Percentiles rank a stretch among this genome's conserved stretches.
These are phyloP conservation scores for Aquilaria yunnanensis DNA, from an alignment of 345 rosid species.

Conservation along the genomic window DNA sequence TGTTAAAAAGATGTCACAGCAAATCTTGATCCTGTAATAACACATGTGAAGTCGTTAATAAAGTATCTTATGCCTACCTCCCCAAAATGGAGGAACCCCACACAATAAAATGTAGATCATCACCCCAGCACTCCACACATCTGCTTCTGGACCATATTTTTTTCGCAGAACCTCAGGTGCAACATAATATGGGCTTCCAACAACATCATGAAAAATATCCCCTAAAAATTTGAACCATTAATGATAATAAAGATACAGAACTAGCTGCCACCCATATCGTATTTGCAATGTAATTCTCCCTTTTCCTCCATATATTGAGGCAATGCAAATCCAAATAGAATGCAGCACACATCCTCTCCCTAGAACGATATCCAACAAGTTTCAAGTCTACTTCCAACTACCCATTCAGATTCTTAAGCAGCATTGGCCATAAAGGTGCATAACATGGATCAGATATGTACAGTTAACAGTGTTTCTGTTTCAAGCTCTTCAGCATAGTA, in stretches of 20 bases:
- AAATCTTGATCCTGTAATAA: neutral
- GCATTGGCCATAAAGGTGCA: too few species aligned
- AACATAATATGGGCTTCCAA: conserved; percentile 93
- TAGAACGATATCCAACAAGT: too few species aligned
- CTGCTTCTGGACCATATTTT: conserved; percentile 73
- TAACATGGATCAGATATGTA: too few species aligned
- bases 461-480: too few species aligned
- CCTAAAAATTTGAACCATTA: conserved; percentile 34
- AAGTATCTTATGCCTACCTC: conserved; percentile 35
- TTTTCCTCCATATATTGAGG: too few species aligned
- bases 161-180: conserved; percentile 80
- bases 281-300: too few species aligned
- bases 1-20: neutral
- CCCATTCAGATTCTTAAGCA: too few species aligned
- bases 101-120: conserved; percentile 70
- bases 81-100: conserved; percentile 98
- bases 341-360: too few species aligned
- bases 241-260: conserved; percentile 5
- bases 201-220: conserved; percentile 62
- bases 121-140: conserved; percentile 97
- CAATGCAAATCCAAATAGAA: too few species aligned
- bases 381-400: too few species aligned
- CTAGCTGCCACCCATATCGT: neutral
- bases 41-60: neutral
- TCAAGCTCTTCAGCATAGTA: too few species aligned